These are phyloP conservation scores for Picea sitchensis DNA, from an alignment of 75 land plant species.

Conservation along the genomic window DNA sequence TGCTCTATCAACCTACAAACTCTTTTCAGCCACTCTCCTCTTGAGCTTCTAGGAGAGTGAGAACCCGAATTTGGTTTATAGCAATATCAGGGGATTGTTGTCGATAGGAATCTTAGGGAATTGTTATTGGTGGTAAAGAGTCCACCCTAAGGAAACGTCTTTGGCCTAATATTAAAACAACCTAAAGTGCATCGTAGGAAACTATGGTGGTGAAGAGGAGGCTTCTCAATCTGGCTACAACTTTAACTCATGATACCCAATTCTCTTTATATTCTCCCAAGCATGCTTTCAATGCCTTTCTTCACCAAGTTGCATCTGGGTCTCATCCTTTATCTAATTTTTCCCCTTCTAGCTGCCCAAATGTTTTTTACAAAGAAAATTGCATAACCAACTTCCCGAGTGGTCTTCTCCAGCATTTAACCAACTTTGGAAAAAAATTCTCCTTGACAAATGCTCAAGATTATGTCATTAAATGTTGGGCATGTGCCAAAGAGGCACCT, in stretches of 20 bases:
- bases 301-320: neutral
- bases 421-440: neutral
- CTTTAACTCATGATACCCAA: neutral
- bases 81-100: no score
- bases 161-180: no score
- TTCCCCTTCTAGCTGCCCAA: neutral
- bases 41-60: no score
- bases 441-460: neutral
- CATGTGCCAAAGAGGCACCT: slow-evolving; percentile 31
- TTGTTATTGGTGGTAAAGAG: no score
- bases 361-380: neutral
- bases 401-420: neutral
- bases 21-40: no score
- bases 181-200: neutral
- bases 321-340: neutral
- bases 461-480: slow-evolving; percentile 56
- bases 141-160: no score
- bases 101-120: no score
- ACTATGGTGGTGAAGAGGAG: neutral
- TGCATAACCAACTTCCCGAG: neutral
- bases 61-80: no score
- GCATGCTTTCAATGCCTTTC: neutral
- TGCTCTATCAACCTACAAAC: no score
- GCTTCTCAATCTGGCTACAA: neutral
- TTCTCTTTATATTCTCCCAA: neutral